These are phyloP conservation scores for Lasiosphaeria miniovina DNA, from an alignment of 495 filamentous ascomycete genomes.

Conservation along the genomic window DNA sequence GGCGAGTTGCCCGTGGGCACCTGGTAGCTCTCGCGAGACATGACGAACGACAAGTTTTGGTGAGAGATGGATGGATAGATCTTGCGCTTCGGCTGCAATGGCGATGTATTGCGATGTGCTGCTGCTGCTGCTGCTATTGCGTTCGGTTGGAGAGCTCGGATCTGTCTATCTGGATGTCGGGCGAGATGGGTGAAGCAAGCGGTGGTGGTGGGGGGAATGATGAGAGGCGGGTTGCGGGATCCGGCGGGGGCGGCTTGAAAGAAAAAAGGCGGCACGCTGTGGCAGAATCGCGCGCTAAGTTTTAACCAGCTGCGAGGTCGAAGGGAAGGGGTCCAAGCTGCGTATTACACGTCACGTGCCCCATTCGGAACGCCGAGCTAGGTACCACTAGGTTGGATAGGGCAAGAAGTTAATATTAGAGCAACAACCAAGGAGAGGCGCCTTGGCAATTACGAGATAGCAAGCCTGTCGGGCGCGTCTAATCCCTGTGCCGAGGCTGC, in stretches of 20 bases:
- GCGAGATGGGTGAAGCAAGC: slow-evolving; percentile 1
- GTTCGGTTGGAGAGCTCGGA: too few species aligned
- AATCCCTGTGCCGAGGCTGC: too few species aligned
- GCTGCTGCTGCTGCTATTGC: neutral
- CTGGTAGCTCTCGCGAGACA: slow-evolving; percentile 63
- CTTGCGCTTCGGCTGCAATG: neutral
- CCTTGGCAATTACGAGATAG: neutral
- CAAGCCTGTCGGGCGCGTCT: neutral
- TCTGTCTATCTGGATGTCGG: too few species aligned
- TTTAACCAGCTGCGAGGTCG: too few species aligned
- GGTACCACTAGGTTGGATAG: too few species aligned
- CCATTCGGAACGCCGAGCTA: too few species aligned
- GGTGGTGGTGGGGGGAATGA: neutral
- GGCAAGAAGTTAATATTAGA: too few species aligned
- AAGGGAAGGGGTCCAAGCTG: too few species aligned
- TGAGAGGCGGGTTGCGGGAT: neutral
- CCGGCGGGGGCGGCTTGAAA: neutral
- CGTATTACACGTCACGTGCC: too few species aligned
- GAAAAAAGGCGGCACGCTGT: slow-evolving; percentile 19
- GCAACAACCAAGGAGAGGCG: too few species aligned
- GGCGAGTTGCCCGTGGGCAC: slow-evolving; percentile 47
- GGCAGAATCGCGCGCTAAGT: neutral
- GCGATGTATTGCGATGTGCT: neutral
- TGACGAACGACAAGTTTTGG: slow-evolving; percentile 21
- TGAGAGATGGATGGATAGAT: neutral